Evolutionary conservation across 805 yeast species (phyloP), one percentile per base, ranked within the genome.

Genomic region (Priceomyces carsonii): DNA sequence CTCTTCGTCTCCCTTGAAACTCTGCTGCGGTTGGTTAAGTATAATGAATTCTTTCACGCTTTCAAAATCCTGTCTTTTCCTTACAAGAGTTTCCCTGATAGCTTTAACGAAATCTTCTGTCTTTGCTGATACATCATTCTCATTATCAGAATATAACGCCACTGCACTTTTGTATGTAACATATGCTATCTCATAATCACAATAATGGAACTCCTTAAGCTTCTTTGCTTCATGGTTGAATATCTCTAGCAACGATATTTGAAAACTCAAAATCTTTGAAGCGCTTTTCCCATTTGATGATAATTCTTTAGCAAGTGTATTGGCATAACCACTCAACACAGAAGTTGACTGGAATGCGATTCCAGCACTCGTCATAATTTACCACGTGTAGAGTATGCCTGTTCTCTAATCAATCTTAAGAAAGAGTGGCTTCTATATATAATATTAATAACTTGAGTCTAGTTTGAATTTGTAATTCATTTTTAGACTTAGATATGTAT

Each of bases 181-280:
- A 37, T 52, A 61, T 2, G 69, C 66, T 33, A 63, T 32, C 38
- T 63, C 69, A 42, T 51, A 56, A 40, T 68, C 72, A 40, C 73
- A 68, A 33, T 54, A 55, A 1, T 62, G 59, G n/a, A 57, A 22
- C 16, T 35, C 44, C 3, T 52, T 47, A 8, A 48, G 38, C 35
- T 63, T 59, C 26, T 54, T 53, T 19, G 44, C 33, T 42, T 68
- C 68, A 33, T 55, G 56, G 29, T 55, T 58, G 45, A 65, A 59
- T 18, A 54, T 45, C 40, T 66, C 71, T 15, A 68, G 44, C 18
- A 66, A 43, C 6, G 59, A 49, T 12, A 63, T 47, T 37, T 61
- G 63, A 32, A 52, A 52, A 17, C 45, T 47, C 18, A 61, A 42
- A 24, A 58, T 48, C 28, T 51, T 48, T 10, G 55, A 21, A 3